Evolutionary conservation across 2,329 filamentous ascomycete species (phyloP).

Genomic region (Sarocladiaceae sp.): DNA sequence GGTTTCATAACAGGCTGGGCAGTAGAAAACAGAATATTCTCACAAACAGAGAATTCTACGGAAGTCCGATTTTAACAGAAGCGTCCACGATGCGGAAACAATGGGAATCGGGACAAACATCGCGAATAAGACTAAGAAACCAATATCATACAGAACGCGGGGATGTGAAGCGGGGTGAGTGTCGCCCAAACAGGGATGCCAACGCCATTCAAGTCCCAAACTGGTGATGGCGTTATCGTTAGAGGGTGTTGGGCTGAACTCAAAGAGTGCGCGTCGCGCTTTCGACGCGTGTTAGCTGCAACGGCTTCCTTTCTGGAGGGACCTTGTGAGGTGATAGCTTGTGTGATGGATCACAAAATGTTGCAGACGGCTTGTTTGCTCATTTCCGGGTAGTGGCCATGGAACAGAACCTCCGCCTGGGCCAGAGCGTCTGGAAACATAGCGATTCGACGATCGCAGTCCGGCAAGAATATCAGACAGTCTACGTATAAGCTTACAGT

Average conservation of each 20-base stretch:
- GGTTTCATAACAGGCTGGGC: too few relatives aligned
- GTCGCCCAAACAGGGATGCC: not conserved
- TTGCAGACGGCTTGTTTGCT: not conserved
- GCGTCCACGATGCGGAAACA: too few relatives aligned
- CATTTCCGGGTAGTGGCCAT: not conserved
- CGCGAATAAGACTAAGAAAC: too few relatives aligned
- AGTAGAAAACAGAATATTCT: too few relatives aligned
- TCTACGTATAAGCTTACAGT: not conserved
- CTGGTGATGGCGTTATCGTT: not conserved
- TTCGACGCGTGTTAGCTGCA: not conserved
- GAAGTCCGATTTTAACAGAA: too few relatives aligned
- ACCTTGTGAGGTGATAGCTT: not conserved
- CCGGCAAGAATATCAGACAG: not conserved
- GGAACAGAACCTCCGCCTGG: not conserved
- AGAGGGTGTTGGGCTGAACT: not conserved
- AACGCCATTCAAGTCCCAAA: not conserved
- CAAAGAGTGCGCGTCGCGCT: conserved; percentile 1
- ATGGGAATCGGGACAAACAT: too few relatives aligned
- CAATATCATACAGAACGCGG: not conserved
- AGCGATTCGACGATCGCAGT: not conserved
- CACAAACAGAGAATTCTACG: too few relatives aligned
- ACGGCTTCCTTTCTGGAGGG: not conserved
- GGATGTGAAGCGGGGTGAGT: conserved; percentile 3
- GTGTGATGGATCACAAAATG: not conserved
- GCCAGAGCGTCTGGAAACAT: not conserved